phyloP scores from a whole-genome alignment of 495 filamentous ascomycete genomes.

The Monascus purpureus region DNA sequence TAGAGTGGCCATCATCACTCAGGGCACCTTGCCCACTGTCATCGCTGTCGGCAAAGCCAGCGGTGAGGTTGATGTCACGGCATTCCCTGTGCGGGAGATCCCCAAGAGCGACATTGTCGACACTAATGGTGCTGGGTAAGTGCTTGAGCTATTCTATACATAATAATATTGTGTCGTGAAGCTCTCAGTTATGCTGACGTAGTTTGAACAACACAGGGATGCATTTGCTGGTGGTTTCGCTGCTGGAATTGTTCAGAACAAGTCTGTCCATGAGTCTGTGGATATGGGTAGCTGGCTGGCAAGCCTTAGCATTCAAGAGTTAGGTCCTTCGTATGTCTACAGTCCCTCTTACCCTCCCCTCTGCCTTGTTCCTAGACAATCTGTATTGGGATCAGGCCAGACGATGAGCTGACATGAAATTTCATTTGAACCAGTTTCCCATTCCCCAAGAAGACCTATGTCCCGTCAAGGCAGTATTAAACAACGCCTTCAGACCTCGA shows the following conservation, averaged over 20 bases:
- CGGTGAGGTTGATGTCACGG: slow-evolving; percentile 54
- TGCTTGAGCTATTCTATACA: slow-evolving; percentile 3
- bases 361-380: too few species aligned
- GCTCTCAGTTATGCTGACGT: slow-evolving; percentile 5
- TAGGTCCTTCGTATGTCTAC: slow-evolving; percentile 79
- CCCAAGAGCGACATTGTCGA: slow-evolving; percentile 66
- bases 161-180: too few species aligned
- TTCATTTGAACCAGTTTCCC: slow-evolving; percentile 47
- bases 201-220: slow-evolving; percentile 41
- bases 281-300: slow-evolving; percentile 96
- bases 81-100: slow-evolving; percentile 69
- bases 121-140: slow-evolving; percentile 85
- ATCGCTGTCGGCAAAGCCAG: slow-evolving; percentile 48
- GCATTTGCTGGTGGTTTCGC: slow-evolving; percentile 92
- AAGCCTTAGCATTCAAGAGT: slow-evolving; percentile 76
- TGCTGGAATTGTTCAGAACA: slow-evolving; percentile 75
- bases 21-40: slow-evolving; percentile 81
- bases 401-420: slow-evolving; percentile 4
- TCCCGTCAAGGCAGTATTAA: slow-evolving; percentile 15
- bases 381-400: too few species aligned
- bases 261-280: slow-evolving; percentile 57
- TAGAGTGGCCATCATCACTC: slow-evolving; percentile 79
- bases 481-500: slow-evolving; percentile 5
- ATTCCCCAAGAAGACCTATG: slow-evolving; percentile 70
- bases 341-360: slow-evolving; percentile 3